A percentile compares a stretch with the other conserved stretches of the same genome.
These are phyloP conservation scores for Arthroderma uncinatum DNA, from an alignment of 2,329 filamentous ascomycete genomes.

Conservation along the genomic window DNA sequence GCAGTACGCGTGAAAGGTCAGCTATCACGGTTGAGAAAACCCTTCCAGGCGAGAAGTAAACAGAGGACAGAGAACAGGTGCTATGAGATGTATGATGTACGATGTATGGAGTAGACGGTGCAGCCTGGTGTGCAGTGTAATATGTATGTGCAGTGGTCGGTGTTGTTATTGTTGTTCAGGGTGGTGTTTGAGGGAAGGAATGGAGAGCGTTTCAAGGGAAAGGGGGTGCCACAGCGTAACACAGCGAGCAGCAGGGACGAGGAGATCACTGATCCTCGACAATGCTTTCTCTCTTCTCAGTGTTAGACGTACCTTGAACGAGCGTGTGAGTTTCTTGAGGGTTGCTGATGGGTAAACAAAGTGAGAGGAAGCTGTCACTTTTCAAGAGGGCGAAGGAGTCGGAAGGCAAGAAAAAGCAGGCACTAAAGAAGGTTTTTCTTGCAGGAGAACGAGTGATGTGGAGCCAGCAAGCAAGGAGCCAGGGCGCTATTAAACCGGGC, in stretches of 20 bases:
- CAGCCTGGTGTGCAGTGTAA: neutral
- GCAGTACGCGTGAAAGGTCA: conserved; percentile 22
- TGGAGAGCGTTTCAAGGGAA: conserved; percentile 2
- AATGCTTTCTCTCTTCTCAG: neutral
- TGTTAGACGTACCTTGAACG: neutral
- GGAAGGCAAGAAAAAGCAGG: neutral
- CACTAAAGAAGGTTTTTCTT: neutral
- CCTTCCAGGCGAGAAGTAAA: conserved; percentile 6
- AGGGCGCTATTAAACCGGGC: neutral
- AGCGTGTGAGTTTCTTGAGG: neutral
- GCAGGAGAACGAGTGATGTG: neutral
- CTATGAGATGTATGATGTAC: neutral
- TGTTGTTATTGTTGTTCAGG: neutral
- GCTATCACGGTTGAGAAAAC: conserved; percentile 27
- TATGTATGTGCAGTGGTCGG: neutral
- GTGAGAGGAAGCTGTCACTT: neutral
- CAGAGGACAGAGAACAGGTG: neutral
- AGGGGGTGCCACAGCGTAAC: conserved; percentile 2
- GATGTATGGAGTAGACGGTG: neutral
- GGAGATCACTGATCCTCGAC: neutral
- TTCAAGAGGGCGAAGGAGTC: neutral
- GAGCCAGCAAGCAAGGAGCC: neutral
- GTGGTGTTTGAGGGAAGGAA: neutral
- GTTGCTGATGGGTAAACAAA: neutral
- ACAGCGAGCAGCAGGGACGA: neutral